Conservation (phyloP, 768 basidiomycete genomes). For the Podaxis sp. region DNA sequence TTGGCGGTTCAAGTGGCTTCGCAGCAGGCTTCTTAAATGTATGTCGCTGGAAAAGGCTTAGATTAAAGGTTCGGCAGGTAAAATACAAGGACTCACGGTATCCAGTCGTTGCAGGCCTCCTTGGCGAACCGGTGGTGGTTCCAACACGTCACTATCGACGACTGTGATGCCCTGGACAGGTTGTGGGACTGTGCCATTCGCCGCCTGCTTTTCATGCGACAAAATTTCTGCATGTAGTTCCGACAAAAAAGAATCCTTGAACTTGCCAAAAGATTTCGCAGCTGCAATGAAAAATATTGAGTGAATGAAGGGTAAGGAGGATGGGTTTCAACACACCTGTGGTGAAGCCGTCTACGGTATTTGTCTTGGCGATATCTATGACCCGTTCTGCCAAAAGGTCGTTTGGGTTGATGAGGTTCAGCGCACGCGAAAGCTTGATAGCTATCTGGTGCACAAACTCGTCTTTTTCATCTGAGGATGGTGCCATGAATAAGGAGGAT, state of each 20-base stretch:
- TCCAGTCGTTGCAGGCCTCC: conserved; percentile 79
- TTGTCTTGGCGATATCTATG: conserved; percentile 77
- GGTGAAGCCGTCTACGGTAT: conserved; percentile 61
- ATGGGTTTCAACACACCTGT: conserved; percentile 47
- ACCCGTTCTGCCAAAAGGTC: conserved; percentile 78
- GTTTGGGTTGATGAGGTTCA: conserved; percentile 83
- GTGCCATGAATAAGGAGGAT: conserved; percentile 23
- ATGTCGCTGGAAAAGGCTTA: conserved; percentile 53
- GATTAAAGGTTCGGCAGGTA: background rate
- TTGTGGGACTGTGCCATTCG: conserved; percentile 49
- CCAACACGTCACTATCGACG: conserved; percentile 78
- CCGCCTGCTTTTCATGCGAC: conserved; percentile 67
- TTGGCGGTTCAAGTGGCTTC: conserved; percentile 71
- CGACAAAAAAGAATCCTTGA: conserved; percentile 72
- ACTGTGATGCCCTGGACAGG: conserved; percentile 77
- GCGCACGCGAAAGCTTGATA: conserved; percentile 75
- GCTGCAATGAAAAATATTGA: conserved; percentile 39
- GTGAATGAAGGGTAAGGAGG: background rate
- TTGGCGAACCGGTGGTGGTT: conserved; percentile 72
- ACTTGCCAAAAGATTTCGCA: conserved; percentile 83
- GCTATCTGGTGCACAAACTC: conserved; percentile 70
- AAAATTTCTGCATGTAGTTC: conserved; percentile 81
- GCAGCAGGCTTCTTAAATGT: conserved; percentile 72
- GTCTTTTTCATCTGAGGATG: conserved; percentile 23
- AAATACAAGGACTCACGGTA: conserved; percentile 40